These are phyloP conservation scores for Calocybe indica DNA, from an alignment of 768 basidiomycete genomes.

Conservation along the genomic window DNA sequence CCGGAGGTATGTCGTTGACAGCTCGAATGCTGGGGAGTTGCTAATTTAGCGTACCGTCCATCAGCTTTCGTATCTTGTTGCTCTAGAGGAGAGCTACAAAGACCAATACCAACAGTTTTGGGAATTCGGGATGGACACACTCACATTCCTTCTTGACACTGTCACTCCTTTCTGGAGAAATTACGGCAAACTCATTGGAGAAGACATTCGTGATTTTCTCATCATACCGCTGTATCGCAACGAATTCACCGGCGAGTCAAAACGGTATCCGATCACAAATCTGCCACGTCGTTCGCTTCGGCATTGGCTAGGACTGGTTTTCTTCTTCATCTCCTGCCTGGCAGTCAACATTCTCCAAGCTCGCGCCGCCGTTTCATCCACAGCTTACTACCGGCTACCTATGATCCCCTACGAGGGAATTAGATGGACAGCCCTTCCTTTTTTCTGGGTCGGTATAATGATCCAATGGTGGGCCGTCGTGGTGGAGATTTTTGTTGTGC, in stretches of 20 bases:
- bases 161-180: slow-evolving; percentile 79
- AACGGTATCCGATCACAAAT: slow-evolving; percentile 52
- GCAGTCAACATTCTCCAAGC: slow-evolving; percentile 47
- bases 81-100: slow-evolving; percentile 71
- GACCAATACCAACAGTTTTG: slow-evolving; percentile 78
- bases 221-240: slow-evolving; percentile 80
- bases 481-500: slow-evolving; percentile 51
- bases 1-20: slow-evolving; percentile 50
- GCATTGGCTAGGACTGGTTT: slow-evolving; percentile 60
- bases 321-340: slow-evolving; percentile 46
- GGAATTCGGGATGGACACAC: slow-evolving; percentile 74
- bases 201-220: slow-evolving; percentile 75
- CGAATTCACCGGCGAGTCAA: slow-evolving; percentile 75
- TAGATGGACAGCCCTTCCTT: slow-evolving; percentile 56
- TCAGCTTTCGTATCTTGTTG: slow-evolving; percentile 66
- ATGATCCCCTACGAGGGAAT: slow-evolving; percentile 57
- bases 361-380: slow-evolving; percentile 52
- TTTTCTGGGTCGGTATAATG: slow-evolving; percentile 58
- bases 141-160: slow-evolving; percentile 70
- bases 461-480: slow-evolving; percentile 64
- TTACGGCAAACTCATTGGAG: slow-evolving; percentile 76
- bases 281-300: slow-evolving; percentile 59
- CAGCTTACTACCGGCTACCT: slow-evolving; percentile 45
- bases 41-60: slow-evolving; percentile 1
- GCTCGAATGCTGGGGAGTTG: neutral